Base-by-base conservation (phyloP, 2,329 filamentous ascomycete species). In the Penicillium aurantiogriseum region DNA sequence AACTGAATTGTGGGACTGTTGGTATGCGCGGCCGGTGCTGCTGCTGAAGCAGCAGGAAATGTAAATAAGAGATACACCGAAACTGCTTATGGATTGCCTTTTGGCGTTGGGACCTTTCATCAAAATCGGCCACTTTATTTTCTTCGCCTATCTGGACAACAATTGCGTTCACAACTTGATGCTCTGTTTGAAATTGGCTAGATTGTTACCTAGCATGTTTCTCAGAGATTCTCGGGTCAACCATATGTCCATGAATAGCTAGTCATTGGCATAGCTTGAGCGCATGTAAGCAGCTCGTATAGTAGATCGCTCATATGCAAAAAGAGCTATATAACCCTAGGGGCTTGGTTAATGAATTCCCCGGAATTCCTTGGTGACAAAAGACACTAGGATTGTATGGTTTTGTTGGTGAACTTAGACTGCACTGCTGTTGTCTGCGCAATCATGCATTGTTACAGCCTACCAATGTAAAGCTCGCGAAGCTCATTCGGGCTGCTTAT, bases 1-100 rank as follows among this genome's bases (percentile, higher is more conserved):
- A 97, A 96, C 79, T 96, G 61, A 72, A 47, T 65, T 62, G 56
- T 59, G 51, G 40, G 62, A 58, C 56, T 57, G 54, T 57, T 63
- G 58, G 56, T 65, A 65, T 62, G 58, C 59, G 60, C 60, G 58
- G 64, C 67, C 60, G 58, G 68, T 54, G 64, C 64, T 65, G 64
- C 63, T 68, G 54, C 36, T 44, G 55, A 62, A 67, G 64, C 59
- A 69, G 65, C 68, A 60, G 64, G 64, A 70, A 69, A 73, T 75
- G 73, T 75, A 75, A 68, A 75, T 75, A 75, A 62, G 69, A 61
- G 66, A 70, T 72, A 67, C 59, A 62, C 63, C 64, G 65, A 71
- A 63, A 72, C 66, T 67, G 69, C 67, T 69, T 69, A 73, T 68
- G 69, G 63, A 72, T 63, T 66, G 66, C 68, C 66, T 64, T 60